These are phyloP conservation scores for Allomyces javanicus DNA, from an alignment of 192 early-diverging fungal species.

Conservation along the genomic window DNA sequence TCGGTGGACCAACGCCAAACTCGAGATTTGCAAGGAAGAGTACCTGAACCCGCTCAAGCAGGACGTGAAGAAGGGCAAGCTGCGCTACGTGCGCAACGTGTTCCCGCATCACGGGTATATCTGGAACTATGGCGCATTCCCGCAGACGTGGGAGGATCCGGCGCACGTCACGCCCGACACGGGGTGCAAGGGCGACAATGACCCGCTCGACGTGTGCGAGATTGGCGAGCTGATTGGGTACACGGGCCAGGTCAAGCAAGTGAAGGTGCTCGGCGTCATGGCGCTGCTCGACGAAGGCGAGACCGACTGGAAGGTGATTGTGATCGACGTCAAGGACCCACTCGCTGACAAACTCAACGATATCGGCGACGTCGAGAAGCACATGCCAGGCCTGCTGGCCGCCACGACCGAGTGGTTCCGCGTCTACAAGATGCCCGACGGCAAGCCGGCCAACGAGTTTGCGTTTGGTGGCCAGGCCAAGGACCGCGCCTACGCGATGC, in stretches of 20 bases:
- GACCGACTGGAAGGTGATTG: constrained; percentile 99
- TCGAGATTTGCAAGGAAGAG: constrained; percentile 95
- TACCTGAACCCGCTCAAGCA: constrained; percentile 96
- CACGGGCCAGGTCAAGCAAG: constrained; percentile 94
- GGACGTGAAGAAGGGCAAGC: constrained; percentile 97
- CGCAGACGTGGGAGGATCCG: constrained; percentile 99
- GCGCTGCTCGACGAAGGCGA: constrained; percentile 97
- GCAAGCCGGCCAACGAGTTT: constrained; percentile 98
- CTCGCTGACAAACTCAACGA: constrained; percentile 92
- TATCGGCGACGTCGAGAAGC: constrained; percentile 96
- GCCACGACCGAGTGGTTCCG: constrained; percentile 99
- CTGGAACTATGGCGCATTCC: constrained; percentile 99
- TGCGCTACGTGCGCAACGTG: constrained; percentile 91
- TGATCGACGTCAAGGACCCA: constrained; percentile 94
- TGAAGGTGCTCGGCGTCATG: constrained; percentile 97
- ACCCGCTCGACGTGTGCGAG: constrained; percentile 94
- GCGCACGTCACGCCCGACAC: constrained; percentile 74
- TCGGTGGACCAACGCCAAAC: constrained; percentile 96
- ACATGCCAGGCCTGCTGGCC: constrained; percentile 82
- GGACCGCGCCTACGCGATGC: constrained; percentile 65
- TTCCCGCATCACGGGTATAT: constrained; percentile 99
- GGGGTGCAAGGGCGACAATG: constrained; percentile 88
- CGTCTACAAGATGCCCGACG: constrained; percentile 99
- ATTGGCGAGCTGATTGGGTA: constrained; percentile 88
- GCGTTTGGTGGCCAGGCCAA: constrained; percentile 81